Percentiles rank a stretch among this genome's conserved stretches.
These are phyloP conservation scores for Pelargonium australe DNA, from an alignment of 441 rosid species.

Conservation along the genomic window DNA sequence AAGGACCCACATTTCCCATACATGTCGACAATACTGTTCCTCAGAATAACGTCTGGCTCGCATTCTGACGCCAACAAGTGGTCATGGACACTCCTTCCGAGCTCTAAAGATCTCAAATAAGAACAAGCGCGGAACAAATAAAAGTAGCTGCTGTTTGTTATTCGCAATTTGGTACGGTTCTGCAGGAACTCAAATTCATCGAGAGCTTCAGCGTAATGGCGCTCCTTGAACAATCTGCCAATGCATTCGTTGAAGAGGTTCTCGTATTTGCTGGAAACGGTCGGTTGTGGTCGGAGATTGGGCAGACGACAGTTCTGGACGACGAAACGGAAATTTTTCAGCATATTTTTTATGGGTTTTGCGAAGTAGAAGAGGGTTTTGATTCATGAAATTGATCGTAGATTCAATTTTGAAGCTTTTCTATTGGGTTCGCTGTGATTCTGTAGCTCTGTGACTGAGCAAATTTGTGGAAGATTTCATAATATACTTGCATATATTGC, in stretches of 20 bases:
- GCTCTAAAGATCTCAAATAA: constrained; percentile 32
- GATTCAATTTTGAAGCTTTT: no score
- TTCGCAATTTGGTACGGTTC: constrained; percentile 22
- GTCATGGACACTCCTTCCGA: constrained; percentile 40
- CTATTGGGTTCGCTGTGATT: no score
- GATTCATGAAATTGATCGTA: no score
- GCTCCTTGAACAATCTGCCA: constrained; percentile 32
- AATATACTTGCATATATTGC: no score
- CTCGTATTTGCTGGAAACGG: constrained; percentile 18
- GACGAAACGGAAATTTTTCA: background rate
- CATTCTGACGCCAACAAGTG: constrained; percentile 31
- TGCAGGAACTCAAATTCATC: constrained; percentile 36
- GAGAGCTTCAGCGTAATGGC: constrained; percentile 37
- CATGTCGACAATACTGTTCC: constrained; percentile 47
- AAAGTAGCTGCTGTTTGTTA: constrained; percentile 30
- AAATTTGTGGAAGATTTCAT: no score
- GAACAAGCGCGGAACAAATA: constrained; percentile 42
- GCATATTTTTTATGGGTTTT: background rate
- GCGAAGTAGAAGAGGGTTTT: no score
- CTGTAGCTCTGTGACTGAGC: no score
- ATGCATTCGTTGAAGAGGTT: constrained; percentile 34
- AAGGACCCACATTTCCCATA: constrained; percentile 54
- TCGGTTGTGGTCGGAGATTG: background rate
- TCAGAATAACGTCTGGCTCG: constrained; percentile 36
- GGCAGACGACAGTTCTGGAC: background rate